A percentile compares a stretch with the other conserved stretches of the same genome.
phyloP scores from a whole-genome alignment of 1,139 yeast species.

The Lodderomyces pseudojiufengensis region DNA sequence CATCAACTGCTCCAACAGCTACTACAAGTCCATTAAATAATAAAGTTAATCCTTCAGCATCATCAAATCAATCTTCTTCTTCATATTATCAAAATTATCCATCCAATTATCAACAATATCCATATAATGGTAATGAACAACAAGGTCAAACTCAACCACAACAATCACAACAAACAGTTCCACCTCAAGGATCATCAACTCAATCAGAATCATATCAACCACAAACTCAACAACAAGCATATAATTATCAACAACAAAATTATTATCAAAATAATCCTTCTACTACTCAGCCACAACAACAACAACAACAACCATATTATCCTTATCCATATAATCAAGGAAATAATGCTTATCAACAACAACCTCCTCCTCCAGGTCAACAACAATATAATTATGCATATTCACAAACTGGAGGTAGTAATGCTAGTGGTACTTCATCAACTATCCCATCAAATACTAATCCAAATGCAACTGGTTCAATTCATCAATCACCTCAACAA shows the following conservation, averaged over 20 bases:
- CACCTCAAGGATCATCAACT: constrained; percentile 10
- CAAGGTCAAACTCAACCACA: constrained; percentile 10
- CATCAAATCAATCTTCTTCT: constrained; percentile 4
- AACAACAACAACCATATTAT: constrained; percentile 1
- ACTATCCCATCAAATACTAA: background rate
- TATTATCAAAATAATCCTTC: constrained; percentile 2
- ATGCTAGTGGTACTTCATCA: background rate
- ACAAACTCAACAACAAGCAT: constrained; percentile 9
- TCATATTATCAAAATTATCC: constrained; percentile 18
- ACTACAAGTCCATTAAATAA: constrained; percentile 11
- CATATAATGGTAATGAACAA: constrained; percentile 6
- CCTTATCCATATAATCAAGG: constrained; percentile 1
- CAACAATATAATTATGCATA: constrained; percentile 3
- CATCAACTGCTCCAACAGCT: constrained; percentile 8
- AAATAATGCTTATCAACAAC: background rate
- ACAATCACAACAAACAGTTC: constrained; percentile 14
- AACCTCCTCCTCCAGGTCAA: constrained; percentile 1
- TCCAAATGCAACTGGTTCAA: background rate
- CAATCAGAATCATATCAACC: constrained; percentile 9
- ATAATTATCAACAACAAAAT: constrained; percentile 9
- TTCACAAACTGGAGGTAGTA: background rate
- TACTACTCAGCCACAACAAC: background rate
- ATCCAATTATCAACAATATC: constrained; percentile 11
- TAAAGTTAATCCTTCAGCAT: constrained; percentile 12
- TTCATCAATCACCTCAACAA: constrained; percentile 7